Evolutionary conservation across 345 rosid genomes (phyloP).

Genomic region (Chamaenerion angustifolium): DNA sequence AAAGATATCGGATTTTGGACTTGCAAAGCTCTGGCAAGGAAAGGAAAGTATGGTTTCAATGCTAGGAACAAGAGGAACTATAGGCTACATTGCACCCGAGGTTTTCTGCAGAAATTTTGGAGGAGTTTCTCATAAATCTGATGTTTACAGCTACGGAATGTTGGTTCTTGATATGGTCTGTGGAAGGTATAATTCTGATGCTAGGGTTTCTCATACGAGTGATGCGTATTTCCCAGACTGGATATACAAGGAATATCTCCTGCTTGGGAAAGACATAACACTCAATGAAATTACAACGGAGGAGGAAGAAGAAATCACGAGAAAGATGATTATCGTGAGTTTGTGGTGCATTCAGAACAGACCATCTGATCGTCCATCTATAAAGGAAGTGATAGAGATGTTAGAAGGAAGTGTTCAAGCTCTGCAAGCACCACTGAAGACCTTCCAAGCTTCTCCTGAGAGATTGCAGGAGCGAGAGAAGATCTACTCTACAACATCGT

Average conservation of each 20-base stretch:
- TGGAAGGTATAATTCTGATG: slow-evolving; percentile 3
- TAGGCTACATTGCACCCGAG: slow-evolving; percentile 26
- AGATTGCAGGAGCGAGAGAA: neutral
- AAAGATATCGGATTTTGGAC: slow-evolving; percentile 40
- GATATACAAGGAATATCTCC: slow-evolving; percentile 7
- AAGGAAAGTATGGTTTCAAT: slow-evolving; percentile 22
- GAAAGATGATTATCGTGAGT: slow-evolving; percentile 4
- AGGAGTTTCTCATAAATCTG: slow-evolving; percentile 20
- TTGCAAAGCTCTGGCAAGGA: slow-evolving; percentile 26
- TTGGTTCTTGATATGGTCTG: slow-evolving; percentile 17
- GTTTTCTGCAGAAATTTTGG: slow-evolving; percentile 11
- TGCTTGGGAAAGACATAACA: neutral
- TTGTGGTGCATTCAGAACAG: slow-evolving; percentile 17
- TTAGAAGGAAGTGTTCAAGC: slow-evolving; percentile 5
- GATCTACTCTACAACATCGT: slow-evolving; percentile 6
- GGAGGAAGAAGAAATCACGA: slow-evolving; percentile 5
- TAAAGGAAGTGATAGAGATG: slow-evolving; percentile 8
- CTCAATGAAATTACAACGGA: neutral
- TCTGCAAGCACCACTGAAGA: slow-evolving; percentile 4
- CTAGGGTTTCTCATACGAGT: slow-evolving; percentile 1
- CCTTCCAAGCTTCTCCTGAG: neutral
- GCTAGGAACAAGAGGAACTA: slow-evolving; percentile 23
- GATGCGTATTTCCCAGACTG: slow-evolving; percentile 9
- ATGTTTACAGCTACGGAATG: slow-evolving; percentile 26
- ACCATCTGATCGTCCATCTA: slow-evolving; percentile 10